Conservation (phyloP, 176 grass and related monocot species). For the Triticum timopheevii region DNA sequence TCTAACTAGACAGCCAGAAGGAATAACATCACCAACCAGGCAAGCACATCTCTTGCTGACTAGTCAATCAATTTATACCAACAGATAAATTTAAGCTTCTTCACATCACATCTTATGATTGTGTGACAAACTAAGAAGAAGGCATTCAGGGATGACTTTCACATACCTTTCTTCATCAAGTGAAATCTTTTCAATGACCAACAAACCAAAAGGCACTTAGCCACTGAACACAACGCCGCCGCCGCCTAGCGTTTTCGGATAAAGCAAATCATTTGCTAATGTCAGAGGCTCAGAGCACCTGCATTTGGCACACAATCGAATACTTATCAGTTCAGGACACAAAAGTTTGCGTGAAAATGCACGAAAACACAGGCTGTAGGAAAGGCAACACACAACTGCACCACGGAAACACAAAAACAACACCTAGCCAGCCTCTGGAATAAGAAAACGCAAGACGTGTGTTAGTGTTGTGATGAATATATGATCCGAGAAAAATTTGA, state of each 20-base stretch:
- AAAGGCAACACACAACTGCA: too few relatives aligned
- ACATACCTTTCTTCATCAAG: slow-evolving; percentile 67
- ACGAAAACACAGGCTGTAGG: too few relatives aligned
- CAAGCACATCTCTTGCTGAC: background rate
- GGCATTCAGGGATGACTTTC: background rate
- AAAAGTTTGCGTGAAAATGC: background rate
- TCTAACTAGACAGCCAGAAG: too few relatives aligned
- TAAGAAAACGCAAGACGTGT: too few relatives aligned
- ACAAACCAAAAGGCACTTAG: slow-evolving; percentile 79
- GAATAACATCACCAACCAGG: background rate
- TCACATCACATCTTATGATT: too few relatives aligned
- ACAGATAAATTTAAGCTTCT: background rate
- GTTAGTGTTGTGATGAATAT: too few relatives aligned
- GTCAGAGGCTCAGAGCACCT: slow-evolving; percentile 53
- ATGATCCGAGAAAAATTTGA: too few relatives aligned
- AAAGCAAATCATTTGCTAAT: slow-evolving; percentile 79
- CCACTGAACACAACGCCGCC: slow-evolving; percentile 75
- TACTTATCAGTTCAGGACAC: background rate
- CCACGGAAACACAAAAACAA: too few relatives aligned
- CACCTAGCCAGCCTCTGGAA: too few relatives aligned
- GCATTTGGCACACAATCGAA: background rate
- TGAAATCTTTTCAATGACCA: slow-evolving; percentile 61
- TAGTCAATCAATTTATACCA: background rate
- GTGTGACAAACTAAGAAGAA: too few relatives aligned
- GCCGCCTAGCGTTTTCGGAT: slow-evolving; percentile 75